phyloP scores from a whole-genome alignment of 2,329 filamentous ascomycete genomes.

The Apiospora saccharicola region DNA sequence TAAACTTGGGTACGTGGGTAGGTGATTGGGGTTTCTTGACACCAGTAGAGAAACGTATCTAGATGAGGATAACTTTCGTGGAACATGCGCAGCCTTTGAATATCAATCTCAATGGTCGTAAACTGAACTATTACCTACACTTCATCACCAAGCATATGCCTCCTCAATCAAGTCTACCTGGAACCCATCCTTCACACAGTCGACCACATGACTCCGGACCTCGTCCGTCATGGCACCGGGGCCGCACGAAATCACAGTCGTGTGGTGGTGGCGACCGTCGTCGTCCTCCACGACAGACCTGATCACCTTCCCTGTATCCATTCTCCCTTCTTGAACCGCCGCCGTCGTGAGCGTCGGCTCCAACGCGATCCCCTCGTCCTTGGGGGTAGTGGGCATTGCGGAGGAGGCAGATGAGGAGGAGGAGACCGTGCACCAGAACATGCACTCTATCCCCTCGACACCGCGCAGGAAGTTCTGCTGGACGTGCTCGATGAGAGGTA shows the following conservation, averaged over 20 bases:
- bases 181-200: constrained; percentile 33
- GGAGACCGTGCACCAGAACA: constrained; percentile 31
- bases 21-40: neutral
- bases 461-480: constrained; percentile 31
- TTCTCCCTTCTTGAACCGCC: constrained; percentile 30
- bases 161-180: constrained; percentile 21
- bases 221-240: constrained; percentile 40
- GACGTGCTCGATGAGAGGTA: constrained; percentile 35
- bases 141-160: constrained; percentile 23
- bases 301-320: constrained; percentile 32
- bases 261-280: constrained; percentile 30
- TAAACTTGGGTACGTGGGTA: neutral
- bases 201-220: constrained; percentile 33
- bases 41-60: neutral
- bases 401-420: neutral
- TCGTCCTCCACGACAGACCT: constrained; percentile 29
- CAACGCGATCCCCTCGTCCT: neutral
- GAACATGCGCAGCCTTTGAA: neutral
- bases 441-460: constrained; percentile 28
- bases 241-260: constrained; percentile 37
- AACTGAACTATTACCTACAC: too few relatives aligned
- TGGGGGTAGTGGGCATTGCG: neutral
- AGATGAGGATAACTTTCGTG: neutral
- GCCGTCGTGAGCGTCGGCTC: constrained; percentile 7
- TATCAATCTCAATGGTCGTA: neutral